Base-by-base conservation (phyloP, 2,329 filamentous ascomycete species). In the Colletotrichum australisinense region DNA sequence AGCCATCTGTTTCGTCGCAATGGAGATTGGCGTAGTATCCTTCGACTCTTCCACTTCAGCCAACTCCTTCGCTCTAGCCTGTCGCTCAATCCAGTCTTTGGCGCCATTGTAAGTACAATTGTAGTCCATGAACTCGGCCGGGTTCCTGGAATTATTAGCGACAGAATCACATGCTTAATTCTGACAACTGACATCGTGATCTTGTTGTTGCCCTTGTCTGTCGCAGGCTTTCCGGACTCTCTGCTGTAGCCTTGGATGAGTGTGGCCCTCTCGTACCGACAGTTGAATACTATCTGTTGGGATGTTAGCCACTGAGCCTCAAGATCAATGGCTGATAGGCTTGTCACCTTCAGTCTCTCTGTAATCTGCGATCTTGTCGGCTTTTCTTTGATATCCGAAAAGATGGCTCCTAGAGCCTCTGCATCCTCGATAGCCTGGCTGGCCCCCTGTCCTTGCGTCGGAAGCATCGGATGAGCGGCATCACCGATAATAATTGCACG, bases 361-460 rank as follows among this genome's bases (percentile, higher is more conserved):
- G 76, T 69, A 30, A 84, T 71, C n/a, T 80, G 64, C 1, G 75
- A 74, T 30, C 42, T 26, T 0, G 75, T 72, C 0, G 76, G 75
- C 30, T 60, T 58, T 0, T 53, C 71, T 8, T 74, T 69, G 8
- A 78, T 66, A 19, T 78, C 76, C n/a, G 78, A 68, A 7, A 81
- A 73, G 52, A 81, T 78, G 1, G 79, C 78, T 19, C 79, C 79
- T 4, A 84, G 63, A 3, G 83, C 83, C 35, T 84, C 82, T 0
- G 82, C 84, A 65, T 86, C 84, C 74, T 86, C 84, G 26, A 85
- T 79, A 0, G 80, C 80, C 69, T 85, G 84, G 49, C 80, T 83
- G 0, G 83, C 84, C 1, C 84, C 84, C 74, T 86, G 83, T 0
- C 83, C 84, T 72, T 84, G 83, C 0, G 82, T 85, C 0, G 85